Base-by-base conservation (phyloP, 2,329 filamentous ascomycete genomes). In the Fusarium gaditjirri region DNA sequence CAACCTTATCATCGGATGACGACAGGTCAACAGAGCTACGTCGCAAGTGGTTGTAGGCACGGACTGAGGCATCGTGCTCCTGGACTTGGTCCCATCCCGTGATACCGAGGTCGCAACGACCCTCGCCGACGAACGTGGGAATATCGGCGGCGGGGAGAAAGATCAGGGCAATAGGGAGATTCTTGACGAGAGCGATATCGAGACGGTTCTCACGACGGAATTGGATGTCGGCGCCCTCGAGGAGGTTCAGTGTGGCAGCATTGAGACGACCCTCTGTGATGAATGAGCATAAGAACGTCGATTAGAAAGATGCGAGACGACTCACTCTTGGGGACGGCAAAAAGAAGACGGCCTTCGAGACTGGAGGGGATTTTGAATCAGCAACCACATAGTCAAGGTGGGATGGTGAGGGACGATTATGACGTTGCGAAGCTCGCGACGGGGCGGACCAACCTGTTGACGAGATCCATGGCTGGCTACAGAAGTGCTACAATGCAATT, bases 71-170 rank as follows among this genome's bases (percentile, higher is more conserved):
- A 83, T 95, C 93, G 84, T 98, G 93, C 83, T 98, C 95, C 69
- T 92, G 91, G 53, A 98, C 94, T 79, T 97, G 94, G 80, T 99
- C 96, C 78, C 90, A 90, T 55, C 96, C 96, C 0, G 96, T 98
- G 80, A 99, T 99, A 71, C 96, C 96, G 21, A 99, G 87, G 79
- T 97, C 95, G 52, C 97, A 94, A 70, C 92, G 92, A 65, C 96
- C 96, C 84, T 98, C 95, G 63, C 95, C 95, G 52, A 99, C 95
- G 80, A 98, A 98, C 42, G 94, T 97, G 9, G 96, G 96, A 79
- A 99, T 99, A 81, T 99, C 96, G 75, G 94, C 95, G 41, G 95
- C 96, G 35, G 96, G 96, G 31, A 99, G 92, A 86, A 99, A 99
- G 80, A 99, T 91, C 68, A 99, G 93, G 21, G 96, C 96, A 77